Percentiles rank a stretch among this genome's conserved stretches.
Evolutionary conservation across 371 early-diverging fungal genomes (phyloP).

Genomic region (Mortierella sp.): DNA sequence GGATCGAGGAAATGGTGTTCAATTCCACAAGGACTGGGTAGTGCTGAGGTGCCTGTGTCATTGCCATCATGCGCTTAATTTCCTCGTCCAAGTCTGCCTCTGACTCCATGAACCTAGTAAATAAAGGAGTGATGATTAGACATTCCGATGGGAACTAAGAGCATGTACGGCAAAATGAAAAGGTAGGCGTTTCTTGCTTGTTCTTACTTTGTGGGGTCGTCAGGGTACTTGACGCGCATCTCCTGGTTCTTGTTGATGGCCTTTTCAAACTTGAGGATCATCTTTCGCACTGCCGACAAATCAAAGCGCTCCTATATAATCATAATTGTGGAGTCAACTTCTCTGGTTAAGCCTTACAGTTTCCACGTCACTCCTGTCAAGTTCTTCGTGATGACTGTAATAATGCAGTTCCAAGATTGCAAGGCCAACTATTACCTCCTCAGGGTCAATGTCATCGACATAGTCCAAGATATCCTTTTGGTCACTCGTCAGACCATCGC

Average conservation of each 20-base stretch:
- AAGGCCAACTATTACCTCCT: slow-evolving; percentile 61
- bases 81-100: slow-evolving; percentile 95
- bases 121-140: slow-evolving; percentile 1
- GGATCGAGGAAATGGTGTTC: slow-evolving; percentile 73
- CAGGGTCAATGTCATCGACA: slow-evolving; percentile 88
- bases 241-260: slow-evolving; percentile 90
- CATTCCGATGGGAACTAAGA: not conserved
- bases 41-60: slow-evolving; percentile 85
- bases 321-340: not conserved
- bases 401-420: not conserved
- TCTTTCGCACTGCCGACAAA: slow-evolving; percentile 73
- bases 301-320: slow-evolving; percentile 70
- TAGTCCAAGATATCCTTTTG: slow-evolving; percentile 84
- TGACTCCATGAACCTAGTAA: slow-evolving; percentile 87
- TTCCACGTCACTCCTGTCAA: not conserved
- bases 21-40: slow-evolving; percentile 81
- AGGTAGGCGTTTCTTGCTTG: not conserved
- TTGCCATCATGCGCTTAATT: slow-evolving; percentile 78
- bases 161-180: not conserved
- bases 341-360: not conserved
- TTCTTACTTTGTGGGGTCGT: slow-evolving; percentile 76
- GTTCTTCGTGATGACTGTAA: not conserved
- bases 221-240: slow-evolving; percentile 86
- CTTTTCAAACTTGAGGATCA: slow-evolving; percentile 88
- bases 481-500: slow-evolving; percentile 85